Evolutionary conservation across 1,139 yeast species (phyloP).

Genomic region (Debaryomyces robertsiae): DNA sequence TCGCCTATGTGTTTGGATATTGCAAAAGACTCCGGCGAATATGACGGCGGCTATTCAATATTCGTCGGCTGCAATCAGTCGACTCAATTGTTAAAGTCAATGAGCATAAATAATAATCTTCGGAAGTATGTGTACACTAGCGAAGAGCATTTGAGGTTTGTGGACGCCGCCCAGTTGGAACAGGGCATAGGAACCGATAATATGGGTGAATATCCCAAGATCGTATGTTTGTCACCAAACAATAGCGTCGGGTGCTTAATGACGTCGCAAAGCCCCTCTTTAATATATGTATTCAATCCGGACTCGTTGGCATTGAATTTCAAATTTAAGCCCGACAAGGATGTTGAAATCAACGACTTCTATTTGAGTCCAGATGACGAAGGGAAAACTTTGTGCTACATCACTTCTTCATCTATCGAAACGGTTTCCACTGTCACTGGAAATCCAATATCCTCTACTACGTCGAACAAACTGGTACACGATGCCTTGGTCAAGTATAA

Average conservation of each 20-base stretch:
- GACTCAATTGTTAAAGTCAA: conserved; percentile 51
- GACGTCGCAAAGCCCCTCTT: conserved; percentile 62
- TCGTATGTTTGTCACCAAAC: conserved; percentile 54
- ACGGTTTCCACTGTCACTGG: conserved; percentile 53
- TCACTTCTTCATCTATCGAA: conserved; percentile 57
- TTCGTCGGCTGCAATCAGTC: conserved; percentile 78
- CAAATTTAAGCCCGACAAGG: conserved; percentile 21
- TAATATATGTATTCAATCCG: conserved; percentile 61
- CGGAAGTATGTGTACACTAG: conserved; percentile 60
- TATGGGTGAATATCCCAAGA: conserved; percentile 59
- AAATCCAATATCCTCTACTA: conserved; percentile 35
- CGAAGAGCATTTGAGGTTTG: conserved; percentile 62
- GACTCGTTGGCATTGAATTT: conserved; percentile 44
- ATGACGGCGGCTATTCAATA: conserved; percentile 45
- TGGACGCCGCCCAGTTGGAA: conserved; percentile 60
- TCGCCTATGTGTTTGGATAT: conserved; percentile 73
- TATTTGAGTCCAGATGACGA: conserved; percentile 39
- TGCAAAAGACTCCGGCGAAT: conserved; percentile 29
- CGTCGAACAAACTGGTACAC: conserved; percentile 22
- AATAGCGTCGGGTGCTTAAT: conserved; percentile 62
- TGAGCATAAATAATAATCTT: conserved; percentile 70
- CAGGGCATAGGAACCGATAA: conserved; percentile 33
- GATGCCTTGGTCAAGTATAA: conserved; percentile 34
- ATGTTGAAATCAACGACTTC: conserved; percentile 31
- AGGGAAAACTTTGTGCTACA: conserved; percentile 56